Evolutionary conservation across 2,329 filamentous ascomycete genomes (phyloP), one percentile per base, ranked within the genome.

Genomic region (Xylaria sp.): DNA sequence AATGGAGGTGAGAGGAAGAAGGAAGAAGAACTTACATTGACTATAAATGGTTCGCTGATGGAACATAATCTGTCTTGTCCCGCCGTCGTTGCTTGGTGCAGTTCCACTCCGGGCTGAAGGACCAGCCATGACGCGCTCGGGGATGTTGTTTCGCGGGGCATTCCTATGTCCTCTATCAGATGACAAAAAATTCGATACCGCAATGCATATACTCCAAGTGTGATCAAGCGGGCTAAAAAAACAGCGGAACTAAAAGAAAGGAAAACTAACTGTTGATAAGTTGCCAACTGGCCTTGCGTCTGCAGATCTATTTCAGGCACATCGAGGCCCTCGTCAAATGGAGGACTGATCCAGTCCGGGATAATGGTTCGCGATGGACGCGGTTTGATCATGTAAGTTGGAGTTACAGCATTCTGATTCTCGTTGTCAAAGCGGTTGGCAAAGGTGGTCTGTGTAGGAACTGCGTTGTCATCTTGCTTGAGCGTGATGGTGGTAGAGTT

Each of bases 91-190:
- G 32, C 18, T 43, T 0, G 46, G 32, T 4, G 28, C 60, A 0
- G 1, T 3, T n/a, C 13, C 34, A n/a, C 15, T 45, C 10, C 60
- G 34, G 13, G 50, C n/a, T 15, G 50, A 28, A 4, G 53, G 53
- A 20, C 61, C 61, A 23, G 53, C 52, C 20, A 63, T 50, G 18
- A 63, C 52, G 4, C 61, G 23, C 32, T 63, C 52, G 0, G 61
- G 61, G 15, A 63, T 63, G 32, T 57, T 63, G 30, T 63, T 63
- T 6, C 20, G 53, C 1, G 41, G 61, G 2, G 61, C 61, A 23
- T 63, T 15, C 5, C 60, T 63, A 23, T 6, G 4, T 15, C 28
- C 20, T 28, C 30, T 3, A 10, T 58, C 23, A 15, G 58, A 48
- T 41, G 75, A 74, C 34, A 20, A 9, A 8, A 18, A 15, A 50